Base-by-base conservation (phyloP, 2,329 filamentous ascomycete species). In the Alternaria sp. region DNA sequence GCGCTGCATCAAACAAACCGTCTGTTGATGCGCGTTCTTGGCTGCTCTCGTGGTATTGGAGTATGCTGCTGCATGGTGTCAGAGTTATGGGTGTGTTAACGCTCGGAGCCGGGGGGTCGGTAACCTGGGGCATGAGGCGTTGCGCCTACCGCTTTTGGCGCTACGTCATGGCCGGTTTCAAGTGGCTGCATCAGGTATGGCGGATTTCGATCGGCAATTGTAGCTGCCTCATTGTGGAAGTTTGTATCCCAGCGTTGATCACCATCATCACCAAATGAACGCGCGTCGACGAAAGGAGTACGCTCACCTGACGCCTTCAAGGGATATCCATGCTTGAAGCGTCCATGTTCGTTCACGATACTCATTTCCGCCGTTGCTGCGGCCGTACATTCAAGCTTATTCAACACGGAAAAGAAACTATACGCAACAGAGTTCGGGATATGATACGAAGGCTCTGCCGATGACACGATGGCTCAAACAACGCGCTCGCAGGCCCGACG, bases 151-250 rank as follows among this genome's bases (percentile, higher is more conserved):
- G 50, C 43, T 49, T 25, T 20, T 32, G 9, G 38, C 28, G 43
- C 40, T 60, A 55, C 53, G 57, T 60, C 57, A 60, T 52, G 27
- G 20, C 32, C 38, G 14, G 57, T 60, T 60, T 60, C 57, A 60
- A 8, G 9, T 14, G n/a, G 32, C 57, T 28, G 16, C 20, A 25
- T 46, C 40, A 4, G 57, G 57, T 18, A 46, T 45, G 18, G 40
- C 20, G 41, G 22, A 36, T 34, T 22, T 28, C 12, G 40, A 54
- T 34, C 27, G 28, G 27, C 51, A 32, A 16, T 28, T 44, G 18
- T 20, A 34, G 51, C 38, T 30, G 38, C 38, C 51, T 25, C 16
- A 25, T 49, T 54, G 38, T 44, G 38, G 38, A 44, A 32, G 22
- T 22, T 44, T 32, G 28, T 43, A 30, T 45, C 16, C 40, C 16